Base-by-base conservation (phyloP, 2,329 filamentous ascomycete species). In the Penicillium sp. region DNA sequence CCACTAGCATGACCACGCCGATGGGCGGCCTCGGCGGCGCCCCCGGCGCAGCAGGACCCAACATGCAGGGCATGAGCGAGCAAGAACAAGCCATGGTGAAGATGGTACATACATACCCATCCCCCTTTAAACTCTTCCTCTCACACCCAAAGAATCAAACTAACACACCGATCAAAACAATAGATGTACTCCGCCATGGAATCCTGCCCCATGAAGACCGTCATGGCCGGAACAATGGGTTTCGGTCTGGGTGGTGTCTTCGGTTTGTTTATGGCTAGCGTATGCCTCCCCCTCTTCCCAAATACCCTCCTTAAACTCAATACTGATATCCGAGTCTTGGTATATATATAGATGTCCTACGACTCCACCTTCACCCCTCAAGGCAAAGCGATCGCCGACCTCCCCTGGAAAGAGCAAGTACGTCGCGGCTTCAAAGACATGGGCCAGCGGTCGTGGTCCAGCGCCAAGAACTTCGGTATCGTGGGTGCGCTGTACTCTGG, bases 221-320 rank as follows among this genome's bases (percentile, higher is more conserved):
- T 82, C 60, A 85, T 98, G 72, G 87, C 90, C 0, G 93, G 91
- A 49, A 87, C 85, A 22, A 94, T 94, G 81, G 93, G 93, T 15
- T 96, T 96, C 63, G 93, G 84, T 33, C 84, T 98, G 57, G 93
- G 93, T 55, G 93, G 89, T 63, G 76, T 94, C 37, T 98, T 98
- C 61, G 93, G 93, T 60, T 79, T 97, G 63, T 98, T 98, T 76
- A 98, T 97, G 91, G 88, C 90, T 52, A 93, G 87, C 64, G 88
- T 95, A 82, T 56, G 85, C 76, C 6, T 22, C 39, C 2, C 13
- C n/a, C n/a, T n/a, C n/a, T n/a, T n/a, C n/a, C n/a, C n/a, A n/a
- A n/a, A n/a, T n/a, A n/a, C n/a, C n/a, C n/a, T n/a, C n/a, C n/a
- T n/a, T n/a, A n/a, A n/a, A n/a, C n/a, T n/a, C n/a, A n/a, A n/a